Evolutionary conservation across 495 filamentous ascomycete species (phyloP).

Genomic region (Xylaria venustula): DNA sequence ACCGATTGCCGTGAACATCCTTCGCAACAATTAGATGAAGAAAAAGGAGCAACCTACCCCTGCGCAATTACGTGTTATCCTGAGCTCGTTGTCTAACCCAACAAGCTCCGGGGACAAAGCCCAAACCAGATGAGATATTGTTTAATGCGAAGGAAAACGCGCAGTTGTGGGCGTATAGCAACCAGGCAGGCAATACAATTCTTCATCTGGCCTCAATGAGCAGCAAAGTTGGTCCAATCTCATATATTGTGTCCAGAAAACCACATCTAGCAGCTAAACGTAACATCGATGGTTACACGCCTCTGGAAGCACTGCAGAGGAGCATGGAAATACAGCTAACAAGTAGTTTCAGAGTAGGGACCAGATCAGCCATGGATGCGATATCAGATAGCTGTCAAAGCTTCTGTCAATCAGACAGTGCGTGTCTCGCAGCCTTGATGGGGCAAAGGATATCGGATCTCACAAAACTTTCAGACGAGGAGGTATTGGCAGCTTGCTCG

Average conservation of each 20-base stretch:
- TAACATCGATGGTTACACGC: not conserved
- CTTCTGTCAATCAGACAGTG: not conserved
- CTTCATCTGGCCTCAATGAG: not conserved
- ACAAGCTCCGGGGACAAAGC: not conserved
- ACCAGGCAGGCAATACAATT: not conserved
- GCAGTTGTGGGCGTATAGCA: not conserved
- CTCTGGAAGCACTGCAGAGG: not conserved
- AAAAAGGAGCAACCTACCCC: not conserved
- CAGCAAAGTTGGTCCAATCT: not conserved
- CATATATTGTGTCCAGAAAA: not conserved
- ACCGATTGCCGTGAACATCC: conserved; percentile 12
- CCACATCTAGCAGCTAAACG: not conserved
- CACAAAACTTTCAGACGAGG: not conserved
- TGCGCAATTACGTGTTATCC: not conserved
- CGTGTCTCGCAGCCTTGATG: not conserved
- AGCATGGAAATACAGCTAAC: not conserved
- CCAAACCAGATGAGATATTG: not conserved
- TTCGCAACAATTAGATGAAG: conserved; percentile 10
- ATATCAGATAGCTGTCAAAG: not conserved
- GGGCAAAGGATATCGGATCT: not conserved
- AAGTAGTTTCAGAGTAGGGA: not conserved
- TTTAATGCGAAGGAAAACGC: not conserved
- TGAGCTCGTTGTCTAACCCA: not conserved
- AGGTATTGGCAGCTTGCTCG: not conserved
- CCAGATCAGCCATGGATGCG: too few species aligned